Base-by-base conservation (phyloP, 2,329 filamentous ascomycete genomes). In the Bipolaris gigantea region DNA sequence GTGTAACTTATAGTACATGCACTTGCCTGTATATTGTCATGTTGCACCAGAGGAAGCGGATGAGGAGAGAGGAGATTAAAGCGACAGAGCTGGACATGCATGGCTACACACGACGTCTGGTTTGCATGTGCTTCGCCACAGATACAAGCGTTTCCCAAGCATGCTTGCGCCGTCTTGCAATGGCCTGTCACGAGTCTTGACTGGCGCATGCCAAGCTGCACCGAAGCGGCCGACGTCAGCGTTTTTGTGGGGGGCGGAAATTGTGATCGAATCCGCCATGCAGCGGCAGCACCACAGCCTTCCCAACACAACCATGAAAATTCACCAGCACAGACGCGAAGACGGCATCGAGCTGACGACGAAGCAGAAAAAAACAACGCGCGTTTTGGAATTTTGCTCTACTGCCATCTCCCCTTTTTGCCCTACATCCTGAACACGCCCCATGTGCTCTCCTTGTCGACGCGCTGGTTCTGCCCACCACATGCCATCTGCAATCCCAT, bases 401-500 rank as follows among this genome's bases (percentile, higher is more conserved):
- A 34, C 46, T 43, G 11, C 19, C 39, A 15, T 18, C 23, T 39
- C 19, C 21, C 25, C 5, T 15, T 3, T 30, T 25, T 21, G 19
- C 11, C 15, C 40, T 69, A 76, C 74, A 76, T 76, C 57, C 74
- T 75, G 47, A 76, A 76, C 1, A 76, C 72, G 10, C 74, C 74
- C 65, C 68, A 76, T 25, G 62, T 65, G 32, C 66, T 73, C 60
- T 74, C 73, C 60, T 62, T 64, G 51, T 71, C 69, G 5, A 65
- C 62, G 5, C 69, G 69, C 39, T 61, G 53, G 53, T 70, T 70
- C 53, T 73, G 67, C 5, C 71, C 73, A 57, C 77, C 72, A 65
- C 78, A 65, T 16, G 79, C 79, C 57, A 77, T 78, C 56, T 76
- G 70, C 62, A 81, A 55, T 1, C 78, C 78, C 72, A 81, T 73